Percentiles rank a stretch among this genome's conserved stretches.
phyloP scores from a whole-genome alignment of 1,284 basidiomycete genomes.

The Cutaneotrichosporon sp. region DNA sequence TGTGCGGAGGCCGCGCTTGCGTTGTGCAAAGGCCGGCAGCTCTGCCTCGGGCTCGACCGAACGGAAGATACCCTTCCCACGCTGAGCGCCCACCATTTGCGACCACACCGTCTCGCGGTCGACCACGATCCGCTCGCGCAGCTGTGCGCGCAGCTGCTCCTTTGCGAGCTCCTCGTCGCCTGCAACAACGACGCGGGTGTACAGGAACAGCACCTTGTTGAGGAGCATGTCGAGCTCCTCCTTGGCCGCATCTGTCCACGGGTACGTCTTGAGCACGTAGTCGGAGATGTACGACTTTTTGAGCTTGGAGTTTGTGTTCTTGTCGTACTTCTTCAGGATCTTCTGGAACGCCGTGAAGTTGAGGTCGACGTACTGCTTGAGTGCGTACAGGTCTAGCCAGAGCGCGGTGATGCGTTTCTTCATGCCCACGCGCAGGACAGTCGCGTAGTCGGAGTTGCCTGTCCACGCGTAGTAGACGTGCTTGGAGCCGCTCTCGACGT shows the following conservation, averaged over 20 bases:
- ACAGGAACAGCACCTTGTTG: constrained; percentile 64
- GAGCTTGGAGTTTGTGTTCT: constrained; percentile 80
- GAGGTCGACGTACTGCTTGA: constrained; percentile 87
- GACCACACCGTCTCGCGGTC: constrained; percentile 72
- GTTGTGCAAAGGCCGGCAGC: constrained; percentile 54
- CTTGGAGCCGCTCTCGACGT: constrained; percentile 5
- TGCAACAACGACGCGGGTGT: constrained; percentile 78
- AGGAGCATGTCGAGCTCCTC: constrained; percentile 63
- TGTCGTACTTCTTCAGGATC: constrained; percentile 98
- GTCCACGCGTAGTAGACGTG: constrained; percentile 61
- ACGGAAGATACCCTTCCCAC: constrained; percentile 66
- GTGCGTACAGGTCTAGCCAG: constrained; percentile 76
- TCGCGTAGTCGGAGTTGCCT: constrained; percentile 74
- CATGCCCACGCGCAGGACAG: constrained; percentile 81
- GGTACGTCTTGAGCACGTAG: constrained; percentile 63
- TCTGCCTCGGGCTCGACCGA: constrained; percentile 55
- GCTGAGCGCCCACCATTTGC: constrained; percentile 72
- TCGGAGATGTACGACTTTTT: constrained; percentile 77
- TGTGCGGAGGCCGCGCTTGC: constrained; percentile 52
- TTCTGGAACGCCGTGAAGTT: constrained; percentile 94
- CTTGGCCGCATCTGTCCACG: constrained; percentile 65
- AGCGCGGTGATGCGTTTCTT: constrained; percentile 84
- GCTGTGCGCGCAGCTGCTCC: constrained; percentile 78
- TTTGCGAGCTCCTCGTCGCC: constrained; percentile 68
- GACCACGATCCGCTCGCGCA: constrained; percentile 68